These are phyloP conservation scores for Penicillium flavigenum DNA, from an alignment of 495 filamentous ascomycete genomes.

Conservation along the genomic window DNA sequence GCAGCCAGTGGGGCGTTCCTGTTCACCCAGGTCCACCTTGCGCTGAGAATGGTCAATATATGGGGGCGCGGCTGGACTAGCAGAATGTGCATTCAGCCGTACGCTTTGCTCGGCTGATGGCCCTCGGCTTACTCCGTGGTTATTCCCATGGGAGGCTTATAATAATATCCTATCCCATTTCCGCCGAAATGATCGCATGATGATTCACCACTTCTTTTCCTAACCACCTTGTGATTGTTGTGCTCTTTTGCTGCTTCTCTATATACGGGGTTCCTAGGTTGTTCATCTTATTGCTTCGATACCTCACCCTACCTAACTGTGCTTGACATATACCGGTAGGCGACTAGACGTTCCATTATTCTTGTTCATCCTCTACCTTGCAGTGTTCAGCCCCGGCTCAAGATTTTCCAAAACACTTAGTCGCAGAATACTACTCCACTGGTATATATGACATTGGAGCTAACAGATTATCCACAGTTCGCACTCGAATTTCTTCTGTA, in stretches of 20 bases:
- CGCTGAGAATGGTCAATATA: constrained; percentile 10
- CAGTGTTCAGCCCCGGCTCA: background rate
- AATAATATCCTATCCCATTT: constrained; percentile 18
- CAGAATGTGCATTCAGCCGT: constrained; percentile 20
- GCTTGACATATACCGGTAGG: constrained; percentile 1
- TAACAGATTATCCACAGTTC: background rate
- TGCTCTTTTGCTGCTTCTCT: background rate
- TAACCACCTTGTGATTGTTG: background rate
- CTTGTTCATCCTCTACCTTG: background rate
- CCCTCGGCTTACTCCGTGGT: constrained; percentile 13
- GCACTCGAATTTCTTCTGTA: background rate
- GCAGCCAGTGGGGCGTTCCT: constrained; percentile 20
- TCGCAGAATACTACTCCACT: background rate
- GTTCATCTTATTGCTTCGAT: background rate
- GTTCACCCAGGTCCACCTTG: constrained; percentile 12
- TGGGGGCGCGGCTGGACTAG: constrained; percentile 11
- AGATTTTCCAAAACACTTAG: background rate
- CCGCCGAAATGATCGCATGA: constrained; percentile 19
- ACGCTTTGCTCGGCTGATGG: constrained; percentile 13
- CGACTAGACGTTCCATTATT: background rate
- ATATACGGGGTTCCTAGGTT: background rate
- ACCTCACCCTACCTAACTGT: background rate
- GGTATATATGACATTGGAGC: background rate
- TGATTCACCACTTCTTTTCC: constrained; percentile 3
- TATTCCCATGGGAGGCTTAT: constrained; percentile 12